phyloP scores from a whole-genome alignment of 1,284 basidiomycete species.

The Malassezia sp. region DNA sequence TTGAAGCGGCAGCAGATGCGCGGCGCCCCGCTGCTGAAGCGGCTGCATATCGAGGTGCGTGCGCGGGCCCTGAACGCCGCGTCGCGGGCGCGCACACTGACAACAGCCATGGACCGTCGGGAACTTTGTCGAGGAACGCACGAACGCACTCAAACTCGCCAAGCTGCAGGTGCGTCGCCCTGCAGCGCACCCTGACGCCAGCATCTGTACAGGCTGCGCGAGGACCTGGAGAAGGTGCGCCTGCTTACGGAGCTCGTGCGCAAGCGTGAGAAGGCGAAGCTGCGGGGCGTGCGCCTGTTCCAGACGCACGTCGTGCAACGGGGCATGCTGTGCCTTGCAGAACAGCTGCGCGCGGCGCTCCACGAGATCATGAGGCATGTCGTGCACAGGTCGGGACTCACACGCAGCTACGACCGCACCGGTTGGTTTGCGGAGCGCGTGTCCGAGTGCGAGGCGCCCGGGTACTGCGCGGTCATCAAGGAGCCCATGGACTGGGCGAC shows the following conservation, averaged over 20 bases:
- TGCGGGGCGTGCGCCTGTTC: conserved; percentile 61
- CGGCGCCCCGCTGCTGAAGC: conserved; percentile 83
- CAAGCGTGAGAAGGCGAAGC: conserved; percentile 74
- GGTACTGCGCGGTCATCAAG: conserved; percentile 79
- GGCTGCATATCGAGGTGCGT: conserved; percentile 69
- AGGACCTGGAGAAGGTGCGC: conserved; percentile 66
- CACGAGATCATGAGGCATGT: conserved; percentile 62
- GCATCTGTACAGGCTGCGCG: conserved; percentile 54
- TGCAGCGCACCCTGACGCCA: conserved; percentile 54
- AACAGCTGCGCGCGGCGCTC: conserved; percentile 56
- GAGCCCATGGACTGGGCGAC: conserved; percentile 77
- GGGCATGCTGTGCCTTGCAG: conserved; percentile 58
- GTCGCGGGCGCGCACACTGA: conserved; percentile 31
- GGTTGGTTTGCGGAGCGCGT: conserved; percentile 35
- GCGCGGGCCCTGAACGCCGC: too few species aligned
- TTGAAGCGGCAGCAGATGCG: conserved; percentile 82
- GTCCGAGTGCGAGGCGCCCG: conserved; percentile 66
- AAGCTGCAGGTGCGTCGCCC: conserved; percentile 57
- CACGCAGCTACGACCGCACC: conserved; percentile 24
- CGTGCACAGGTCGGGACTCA: conserved; percentile 18
- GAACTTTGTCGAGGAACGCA: conserved; percentile 57
- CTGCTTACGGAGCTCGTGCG: conserved; percentile 62
- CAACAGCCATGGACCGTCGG: conserved; percentile 76
- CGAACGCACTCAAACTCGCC: conserved; percentile 55
- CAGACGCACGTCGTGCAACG: conserved; percentile 56